Base-by-base conservation (phyloP, 495 filamentous ascomycete species). In the Podospora conica region DNA sequence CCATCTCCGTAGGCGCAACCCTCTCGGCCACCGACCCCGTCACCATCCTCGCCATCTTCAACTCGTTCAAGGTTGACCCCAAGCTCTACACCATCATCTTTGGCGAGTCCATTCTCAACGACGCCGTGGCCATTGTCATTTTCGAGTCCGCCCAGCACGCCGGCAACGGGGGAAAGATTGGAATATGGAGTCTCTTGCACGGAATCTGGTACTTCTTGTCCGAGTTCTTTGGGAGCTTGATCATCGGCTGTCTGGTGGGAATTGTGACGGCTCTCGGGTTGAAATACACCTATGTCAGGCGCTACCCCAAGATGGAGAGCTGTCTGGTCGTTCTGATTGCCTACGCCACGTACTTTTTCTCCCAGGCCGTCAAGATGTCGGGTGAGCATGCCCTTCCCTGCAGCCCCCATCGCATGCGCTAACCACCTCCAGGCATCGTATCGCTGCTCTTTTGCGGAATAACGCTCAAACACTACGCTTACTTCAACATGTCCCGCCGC, bases 401-500 rank as follows among this genome's bases (percentile, higher is more conserved):
- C 6, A 3, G 1, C n/a, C 10, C 12, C 10, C 12, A 24, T 33
- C 1, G 4, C 20, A 29, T 21, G 40, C 54, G 21, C 63, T 71
- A 20, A 71, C 59, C 8, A 24, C 58, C 62, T n/a, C 57, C 70
- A 98, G 94, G 95, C 65, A 98, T 98, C 70, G 95, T 98, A 62
- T 95, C 95, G 20, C 84, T 98, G 64, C 81, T 98, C 11, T 98
- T 98, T 80, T 98, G 96, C 76, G 95, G 95, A 29, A 98, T 98
- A 66, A 97, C 95, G 9, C 83, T 98, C 33, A 98, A 98, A 76
- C 95, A 98, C 75, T 98, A 98, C 72, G 95, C 95, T 54, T 98
- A 98, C 81, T 97, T 97, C 81, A 98, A 98, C 80, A 98, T 98
- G 95, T 98, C 95, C 28, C 89, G 95, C 55, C 89, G 95, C 55